These are phyloP conservation scores for Lactarius trivialis DNA, from an alignment of 768 basidiomycete species.

Conservation along the genomic window DNA sequence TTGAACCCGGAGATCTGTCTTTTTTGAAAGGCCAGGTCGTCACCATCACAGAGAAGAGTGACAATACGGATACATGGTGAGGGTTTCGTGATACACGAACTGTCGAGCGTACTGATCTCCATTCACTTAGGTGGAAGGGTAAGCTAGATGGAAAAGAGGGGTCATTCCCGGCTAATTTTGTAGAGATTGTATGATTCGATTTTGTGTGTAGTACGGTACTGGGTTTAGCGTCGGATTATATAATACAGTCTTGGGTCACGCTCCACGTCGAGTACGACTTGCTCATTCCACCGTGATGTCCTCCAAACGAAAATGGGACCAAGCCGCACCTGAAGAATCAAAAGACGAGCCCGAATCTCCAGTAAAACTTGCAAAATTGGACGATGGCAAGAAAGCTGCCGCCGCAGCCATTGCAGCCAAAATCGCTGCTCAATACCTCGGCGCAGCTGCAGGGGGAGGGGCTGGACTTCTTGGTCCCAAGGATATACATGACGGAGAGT, in stretches of 20 bases:
- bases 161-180: slow-evolving; percentile 79
- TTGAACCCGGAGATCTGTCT: slow-evolving; percentile 70
- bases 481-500: slow-evolving; percentile 74
- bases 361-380: slow-evolving; percentile 39
- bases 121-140: slow-evolving; percentile 65
- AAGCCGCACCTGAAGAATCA: slow-evolving; percentile 42
- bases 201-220: not conserved
- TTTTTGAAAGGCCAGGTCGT: slow-evolving; percentile 75
- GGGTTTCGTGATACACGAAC: slow-evolving; percentile 16
- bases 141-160: slow-evolving; percentile 52
- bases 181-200: slow-evolving; percentile 47
- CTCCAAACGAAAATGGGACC: slow-evolving; percentile 80
- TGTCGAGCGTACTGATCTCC: not conserved
- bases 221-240: not conserved
- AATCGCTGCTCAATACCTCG: slow-evolving; percentile 82
- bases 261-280: not conserved
- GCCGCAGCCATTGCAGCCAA: slow-evolving; percentile 89
- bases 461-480: slow-evolving; percentile 40
- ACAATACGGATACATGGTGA: slow-evolving; percentile 70
- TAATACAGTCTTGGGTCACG: not conserved
- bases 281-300: slow-evolving; percentile 38
- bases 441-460: slow-evolving; percentile 33
- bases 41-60: slow-evolving; percentile 57
- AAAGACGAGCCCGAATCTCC: slow-evolving; percentile 38
- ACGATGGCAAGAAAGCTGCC: slow-evolving; percentile 57